Conservation (phyloP, 2,329 filamentous ascomycete genomes). For the Aphanocladium album region DNA sequence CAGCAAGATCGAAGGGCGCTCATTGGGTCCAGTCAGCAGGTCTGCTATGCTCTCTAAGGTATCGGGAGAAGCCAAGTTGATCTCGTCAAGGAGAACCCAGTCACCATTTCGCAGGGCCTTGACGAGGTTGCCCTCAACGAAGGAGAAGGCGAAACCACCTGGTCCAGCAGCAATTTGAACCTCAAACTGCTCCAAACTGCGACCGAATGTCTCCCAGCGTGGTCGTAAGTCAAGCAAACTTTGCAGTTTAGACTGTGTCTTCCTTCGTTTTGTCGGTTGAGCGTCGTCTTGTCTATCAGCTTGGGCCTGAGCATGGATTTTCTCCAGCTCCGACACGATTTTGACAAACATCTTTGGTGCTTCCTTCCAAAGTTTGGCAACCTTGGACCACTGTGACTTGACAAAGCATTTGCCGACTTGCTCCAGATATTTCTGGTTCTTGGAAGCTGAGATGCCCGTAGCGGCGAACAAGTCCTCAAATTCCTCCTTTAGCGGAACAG, state of each 20-base stretch:
- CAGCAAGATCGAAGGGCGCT: conserved; percentile 75
- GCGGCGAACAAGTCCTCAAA: conserved; percentile 85
- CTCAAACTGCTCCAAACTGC: conserved; percentile 72
- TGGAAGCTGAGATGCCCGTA: conserved; percentile 78
- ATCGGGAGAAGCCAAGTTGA: conserved; percentile 92
- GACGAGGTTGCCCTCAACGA: conserved; percentile 92
- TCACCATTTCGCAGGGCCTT: conserved; percentile 94
- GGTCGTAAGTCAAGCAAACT: conserved; percentile 52
- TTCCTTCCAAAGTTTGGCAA: conserved; percentile 82
- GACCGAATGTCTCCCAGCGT: conserved; percentile 77
- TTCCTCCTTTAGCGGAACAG: conserved; percentile 85
- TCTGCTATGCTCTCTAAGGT: conserved; percentile 92
- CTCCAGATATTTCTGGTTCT: conserved; percentile 82
- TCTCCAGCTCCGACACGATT: conserved; percentile 53
- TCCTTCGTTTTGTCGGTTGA: conserved; percentile 65
- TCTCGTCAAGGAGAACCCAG: conserved; percentile 95
- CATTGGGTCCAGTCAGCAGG: conserved; percentile 68
- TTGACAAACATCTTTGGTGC: conserved; percentile 82
- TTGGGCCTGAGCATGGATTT: conserved; percentile 36
- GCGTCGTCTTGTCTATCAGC: conserved; percentile 32
- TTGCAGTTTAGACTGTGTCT: conserved; percentile 62
- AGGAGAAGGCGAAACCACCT: conserved; percentile 84
- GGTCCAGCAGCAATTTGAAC: conserved; percentile 69
- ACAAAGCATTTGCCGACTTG: conserved; percentile 74
- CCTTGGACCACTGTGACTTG: conserved; percentile 80